Conservation (phyloP, 805 yeast genomes). For the Myxozyma neglecta region DNA sequence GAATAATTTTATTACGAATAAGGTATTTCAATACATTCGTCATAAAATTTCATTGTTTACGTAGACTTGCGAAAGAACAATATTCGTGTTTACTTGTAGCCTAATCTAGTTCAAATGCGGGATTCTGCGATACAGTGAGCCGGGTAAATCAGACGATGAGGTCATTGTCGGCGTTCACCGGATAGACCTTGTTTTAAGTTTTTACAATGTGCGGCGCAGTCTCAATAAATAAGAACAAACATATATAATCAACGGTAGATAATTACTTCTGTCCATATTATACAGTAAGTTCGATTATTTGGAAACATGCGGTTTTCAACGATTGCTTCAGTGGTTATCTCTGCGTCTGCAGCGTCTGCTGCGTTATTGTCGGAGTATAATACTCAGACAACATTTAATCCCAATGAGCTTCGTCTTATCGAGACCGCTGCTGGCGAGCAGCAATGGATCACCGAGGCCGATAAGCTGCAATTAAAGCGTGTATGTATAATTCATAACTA, state of each 20-base stretch:
- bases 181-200: background rate
- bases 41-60: background rate
- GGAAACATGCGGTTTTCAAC: conserved; percentile 22
- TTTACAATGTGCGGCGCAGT: background rate
- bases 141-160: background rate
- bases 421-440: conserved; percentile 26
- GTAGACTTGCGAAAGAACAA: background rate
- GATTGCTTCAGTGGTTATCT: background rate
- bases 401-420: conserved; percentile 27
- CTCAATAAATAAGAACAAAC: background rate
- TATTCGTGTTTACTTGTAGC: too few species aligned
- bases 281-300: too few species aligned
- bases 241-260: too few species aligned
- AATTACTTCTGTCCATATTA: background rate
- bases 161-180: conserved; percentile 8
- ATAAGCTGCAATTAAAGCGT: conserved; percentile 47
- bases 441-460: conserved; percentile 44
- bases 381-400: conserved; percentile 21
- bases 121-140: too few species aligned
- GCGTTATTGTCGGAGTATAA: conserved; percentile 22
- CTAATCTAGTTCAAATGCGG: too few species aligned
- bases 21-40: background rate
- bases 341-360: conserved; percentile 21
- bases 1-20: too few species aligned
- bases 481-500: background rate